These are phyloP conservation scores for Pythium brachiatum DNA, from an alignment of 352 stramenopile genomes.

Conservation along the genomic window DNA sequence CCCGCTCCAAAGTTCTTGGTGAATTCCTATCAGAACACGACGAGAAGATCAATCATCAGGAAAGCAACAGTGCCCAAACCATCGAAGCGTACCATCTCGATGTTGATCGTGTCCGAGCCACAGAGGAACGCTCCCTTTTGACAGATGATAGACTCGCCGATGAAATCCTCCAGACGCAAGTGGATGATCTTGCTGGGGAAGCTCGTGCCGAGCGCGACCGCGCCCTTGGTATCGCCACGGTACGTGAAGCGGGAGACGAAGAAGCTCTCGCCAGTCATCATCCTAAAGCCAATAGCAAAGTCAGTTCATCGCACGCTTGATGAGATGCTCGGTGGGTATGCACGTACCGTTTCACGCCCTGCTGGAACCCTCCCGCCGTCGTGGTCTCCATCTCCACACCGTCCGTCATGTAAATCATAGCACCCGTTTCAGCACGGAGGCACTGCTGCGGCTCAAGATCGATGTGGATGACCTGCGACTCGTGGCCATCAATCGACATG, in stretches of 20 bases:
- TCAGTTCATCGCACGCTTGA: neutral
- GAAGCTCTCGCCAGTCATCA: constrained; percentile 82
- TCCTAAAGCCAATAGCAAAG: constrained; percentile 22
- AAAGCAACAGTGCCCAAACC: neutral
- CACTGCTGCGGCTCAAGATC: constrained; percentile 90
- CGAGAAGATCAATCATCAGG: neutral
- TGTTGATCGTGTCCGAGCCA: constrained; percentile 89
- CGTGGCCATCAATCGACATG: constrained; percentile 75
- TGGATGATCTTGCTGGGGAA: constrained; percentile 90
- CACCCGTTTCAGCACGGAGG: constrained; percentile 89
- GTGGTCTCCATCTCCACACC: constrained; percentile 90
- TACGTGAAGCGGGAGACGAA: constrained; percentile 79
- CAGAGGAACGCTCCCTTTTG: constrained; percentile 92
- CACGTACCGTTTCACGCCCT: constrained; percentile 77
- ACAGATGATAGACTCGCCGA: constrained; percentile 83
- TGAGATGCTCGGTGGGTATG: no score
- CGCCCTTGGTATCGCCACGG: constrained; percentile 52
- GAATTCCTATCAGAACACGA: constrained; percentile 59
- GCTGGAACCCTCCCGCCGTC: constrained; percentile 87
- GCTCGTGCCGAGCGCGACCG: constrained; percentile 89
- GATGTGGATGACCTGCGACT: constrained; percentile 84
- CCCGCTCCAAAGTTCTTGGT: constrained; percentile 87
- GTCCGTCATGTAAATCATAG: constrained; percentile 96
- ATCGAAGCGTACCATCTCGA: constrained; percentile 70
- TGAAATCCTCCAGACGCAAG: constrained; percentile 86